Evolutionary conservation across 202 grass and related monocot genomes (phyloP).

Genomic region (Digitaria exilis): DNA sequence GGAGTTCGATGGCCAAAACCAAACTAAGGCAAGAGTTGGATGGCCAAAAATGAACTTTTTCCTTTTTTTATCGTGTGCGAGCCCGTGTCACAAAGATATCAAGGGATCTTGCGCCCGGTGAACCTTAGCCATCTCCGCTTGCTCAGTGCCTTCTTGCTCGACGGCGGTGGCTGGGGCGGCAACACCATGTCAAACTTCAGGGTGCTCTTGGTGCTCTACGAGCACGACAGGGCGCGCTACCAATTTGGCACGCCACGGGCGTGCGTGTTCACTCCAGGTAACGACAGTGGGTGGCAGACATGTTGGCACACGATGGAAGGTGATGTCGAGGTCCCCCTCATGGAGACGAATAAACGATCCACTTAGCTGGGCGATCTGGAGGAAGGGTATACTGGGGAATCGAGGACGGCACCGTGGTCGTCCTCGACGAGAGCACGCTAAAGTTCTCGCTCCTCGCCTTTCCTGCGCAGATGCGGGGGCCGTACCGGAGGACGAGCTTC

Average conservation of each 20-base stretch:
- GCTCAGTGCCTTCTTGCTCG: not conserved
- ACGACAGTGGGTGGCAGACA: no score
- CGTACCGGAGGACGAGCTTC: no score
- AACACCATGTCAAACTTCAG: constrained; percentile 34
- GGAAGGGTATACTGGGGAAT: not conserved
- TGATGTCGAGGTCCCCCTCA: no score
- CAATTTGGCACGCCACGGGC: not conserved
- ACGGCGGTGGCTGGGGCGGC: not conserved
- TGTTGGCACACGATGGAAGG: no score
- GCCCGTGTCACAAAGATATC: not conserved
- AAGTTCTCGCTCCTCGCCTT: constrained; percentile 28
- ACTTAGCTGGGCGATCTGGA: no score
- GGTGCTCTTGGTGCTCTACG: not conserved
- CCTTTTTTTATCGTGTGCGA: not conserved
- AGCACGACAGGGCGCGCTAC: no score
- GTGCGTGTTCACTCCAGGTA: constrained; percentile 31
- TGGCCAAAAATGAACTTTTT: no score
- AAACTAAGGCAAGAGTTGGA: no score
- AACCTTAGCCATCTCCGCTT: not conserved
- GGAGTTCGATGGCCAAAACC: no score
- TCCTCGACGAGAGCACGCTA: not conserved
- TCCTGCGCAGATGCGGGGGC: not conserved
- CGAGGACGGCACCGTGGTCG: not conserved
- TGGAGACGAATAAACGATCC: no score
- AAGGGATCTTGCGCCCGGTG: not conserved